Evolutionary conservation across 441 rosid genomes (phyloP).

Genomic region (Aleurites moluccanus): DNA sequence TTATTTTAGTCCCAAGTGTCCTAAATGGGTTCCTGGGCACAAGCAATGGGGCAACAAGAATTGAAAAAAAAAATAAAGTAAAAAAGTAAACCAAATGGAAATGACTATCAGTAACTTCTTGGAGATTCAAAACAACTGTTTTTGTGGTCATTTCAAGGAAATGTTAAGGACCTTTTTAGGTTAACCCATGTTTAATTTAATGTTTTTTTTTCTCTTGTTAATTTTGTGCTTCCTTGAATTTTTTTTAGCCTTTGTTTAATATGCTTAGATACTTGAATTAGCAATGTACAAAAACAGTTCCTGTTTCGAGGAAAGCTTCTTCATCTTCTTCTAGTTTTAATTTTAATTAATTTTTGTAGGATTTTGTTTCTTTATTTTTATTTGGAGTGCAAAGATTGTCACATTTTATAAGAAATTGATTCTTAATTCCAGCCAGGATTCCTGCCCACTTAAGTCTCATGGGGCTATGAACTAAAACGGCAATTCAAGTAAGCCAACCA

Average conservation of each 20-base stretch:
- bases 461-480: slow-evolving; percentile 38
- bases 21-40: slow-evolving; percentile 62
- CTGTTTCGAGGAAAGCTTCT: slow-evolving; percentile 36
- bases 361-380: neutral
- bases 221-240: slow-evolving; percentile 6
- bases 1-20: slow-evolving; percentile 55
- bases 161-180: slow-evolving; percentile 36
- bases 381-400: slow-evolving; percentile 22
- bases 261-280: slow-evolving; percentile 46
- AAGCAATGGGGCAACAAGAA: slow-evolving; percentile 46
- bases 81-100: too few relatives aligned
- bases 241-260: slow-evolving; percentile 35
- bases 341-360: too few relatives aligned
- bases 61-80: slow-evolving; percentile 32
- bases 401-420: slow-evolving; percentile 33
- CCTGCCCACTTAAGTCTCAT: slow-evolving; percentile 44
- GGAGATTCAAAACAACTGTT: slow-evolving; percentile 38
- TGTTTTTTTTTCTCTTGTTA: slow-evolving; percentile 22
- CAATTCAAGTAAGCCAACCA: slow-evolving; percentile 33
- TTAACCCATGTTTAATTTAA: slow-evolving; percentile 39
- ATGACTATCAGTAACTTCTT: slow-evolving; percentile 8
- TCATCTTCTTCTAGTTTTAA: neutral
- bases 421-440: slow-evolving; percentile 47
- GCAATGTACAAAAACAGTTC: slow-evolving; percentile 64
- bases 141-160: slow-evolving; percentile 46